phyloP scores from a whole-genome alignment of 106 monocot species.

The Chionographis japonica region DNA sequence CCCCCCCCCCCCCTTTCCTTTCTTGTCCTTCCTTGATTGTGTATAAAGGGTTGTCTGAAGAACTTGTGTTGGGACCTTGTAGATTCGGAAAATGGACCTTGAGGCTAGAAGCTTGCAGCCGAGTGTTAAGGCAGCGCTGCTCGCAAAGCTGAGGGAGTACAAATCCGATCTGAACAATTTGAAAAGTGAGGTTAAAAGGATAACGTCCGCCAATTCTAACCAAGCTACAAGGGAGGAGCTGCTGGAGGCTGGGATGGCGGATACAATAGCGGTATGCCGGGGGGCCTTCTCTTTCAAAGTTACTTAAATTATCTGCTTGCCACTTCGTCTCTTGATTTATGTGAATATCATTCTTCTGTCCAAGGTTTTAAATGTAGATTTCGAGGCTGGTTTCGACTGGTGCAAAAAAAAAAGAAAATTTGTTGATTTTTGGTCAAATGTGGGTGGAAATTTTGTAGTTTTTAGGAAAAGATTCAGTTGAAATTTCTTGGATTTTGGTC shows the following conservation, averaged over 20 bases:
- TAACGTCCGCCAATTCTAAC: conserved; percentile 29
- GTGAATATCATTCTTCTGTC: too few species aligned
- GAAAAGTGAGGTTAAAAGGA: conserved; percentile 58
- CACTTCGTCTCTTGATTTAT: too few species aligned
- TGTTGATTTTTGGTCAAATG: too few species aligned
- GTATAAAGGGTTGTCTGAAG: background rate
- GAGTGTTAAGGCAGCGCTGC: conserved; percentile 50
- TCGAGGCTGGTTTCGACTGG: too few species aligned
- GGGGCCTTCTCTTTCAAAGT: too few species aligned
- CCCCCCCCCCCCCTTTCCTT: background rate
- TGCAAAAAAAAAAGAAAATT: too few species aligned
- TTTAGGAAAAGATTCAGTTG: too few species aligned
- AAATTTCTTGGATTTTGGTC: too few species aligned
- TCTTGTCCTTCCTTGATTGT: background rate
- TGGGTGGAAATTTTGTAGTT: too few species aligned
- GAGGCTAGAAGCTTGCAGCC: conserved; percentile 83
- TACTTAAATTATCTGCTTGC: too few species aligned
- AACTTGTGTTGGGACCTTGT: background rate
- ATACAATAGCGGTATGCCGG: conserved; percentile 43
- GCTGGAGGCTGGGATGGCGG: conserved; percentile 70
- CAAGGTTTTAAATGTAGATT: too few species aligned
- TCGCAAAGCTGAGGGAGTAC: conserved; percentile 79
- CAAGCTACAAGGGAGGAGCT: conserved; percentile 60
- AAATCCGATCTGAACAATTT: conserved; percentile 80
- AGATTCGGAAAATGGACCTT: conserved; percentile 89